Evolutionary conservation across 306 rosid genomes (phyloP).

Genomic region (Arachis stenosperma): DNA sequence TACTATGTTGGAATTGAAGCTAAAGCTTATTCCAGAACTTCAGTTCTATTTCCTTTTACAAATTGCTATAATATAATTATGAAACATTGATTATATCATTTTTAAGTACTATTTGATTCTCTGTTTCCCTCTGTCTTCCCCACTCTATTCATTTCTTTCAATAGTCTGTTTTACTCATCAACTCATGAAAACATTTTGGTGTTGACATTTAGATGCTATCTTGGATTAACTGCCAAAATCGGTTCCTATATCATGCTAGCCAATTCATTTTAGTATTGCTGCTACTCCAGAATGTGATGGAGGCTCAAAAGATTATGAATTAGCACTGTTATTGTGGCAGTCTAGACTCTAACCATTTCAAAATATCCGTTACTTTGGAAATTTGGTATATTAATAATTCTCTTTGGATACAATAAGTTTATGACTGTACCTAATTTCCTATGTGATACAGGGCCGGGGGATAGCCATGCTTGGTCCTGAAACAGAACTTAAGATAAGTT

Average conservation of each 20-base stretch:
- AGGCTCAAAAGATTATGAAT: conserved; percentile 13
- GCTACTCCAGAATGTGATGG: conserved; percentile 28
- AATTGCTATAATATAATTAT: neutral
- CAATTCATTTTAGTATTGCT: conserved; percentile 4
- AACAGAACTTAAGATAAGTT: conserved; percentile 88
- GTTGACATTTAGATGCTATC: neutral
- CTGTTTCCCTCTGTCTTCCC: neutral
- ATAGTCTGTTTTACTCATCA: neutral
- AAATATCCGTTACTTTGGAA: too few species aligned
- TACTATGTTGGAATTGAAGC: neutral
- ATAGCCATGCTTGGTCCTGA: conserved; percentile 61
- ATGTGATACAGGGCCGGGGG: conserved; percentile 34
- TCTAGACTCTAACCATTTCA: neutral
- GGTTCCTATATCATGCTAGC: neutral
- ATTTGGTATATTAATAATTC: too few species aligned
- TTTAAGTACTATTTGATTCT: neutral
- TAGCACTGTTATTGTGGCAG: conserved; percentile 17
- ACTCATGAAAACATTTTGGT: neutral
- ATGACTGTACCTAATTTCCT: too few species aligned
- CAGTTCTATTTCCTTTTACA: neutral
- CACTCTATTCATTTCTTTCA: neutral
- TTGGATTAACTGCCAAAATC: neutral
- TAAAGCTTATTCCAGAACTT: neutral
- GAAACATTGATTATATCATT: too few species aligned
- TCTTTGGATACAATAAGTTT: too few species aligned